phyloP scores from a whole-genome alignment of 495 filamentous ascomycete genomes.

The Physcia stellaris region DNA sequence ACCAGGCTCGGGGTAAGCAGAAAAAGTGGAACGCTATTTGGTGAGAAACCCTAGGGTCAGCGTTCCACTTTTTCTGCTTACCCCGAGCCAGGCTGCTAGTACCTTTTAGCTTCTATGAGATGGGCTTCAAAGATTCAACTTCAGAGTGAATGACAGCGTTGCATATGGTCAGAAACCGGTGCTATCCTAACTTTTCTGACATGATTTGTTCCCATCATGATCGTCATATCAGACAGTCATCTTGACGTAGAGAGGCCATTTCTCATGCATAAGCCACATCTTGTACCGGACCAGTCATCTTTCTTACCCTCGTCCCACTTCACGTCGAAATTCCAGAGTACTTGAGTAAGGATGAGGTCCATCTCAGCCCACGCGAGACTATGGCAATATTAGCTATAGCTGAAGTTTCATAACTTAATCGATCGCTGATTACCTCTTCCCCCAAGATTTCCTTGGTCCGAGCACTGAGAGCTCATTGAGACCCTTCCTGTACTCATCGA shows the following conservation, averaged over 20 bases:
- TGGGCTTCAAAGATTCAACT: too few species aligned
- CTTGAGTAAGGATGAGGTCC: slow-evolving; percentile 28
- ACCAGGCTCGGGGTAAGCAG: too few species aligned
- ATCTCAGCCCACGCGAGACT: slow-evolving; percentile 33
- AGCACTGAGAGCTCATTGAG: slow-evolving; percentile 24
- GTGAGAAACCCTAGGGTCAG: too few species aligned
- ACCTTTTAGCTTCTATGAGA: too few species aligned
- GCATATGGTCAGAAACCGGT: too few species aligned
- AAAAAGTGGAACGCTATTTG: too few species aligned
- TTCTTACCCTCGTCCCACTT: slow-evolving; percentile 18
- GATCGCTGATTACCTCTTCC: slow-evolving; percentile 11
- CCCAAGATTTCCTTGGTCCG: slow-evolving; percentile 23
- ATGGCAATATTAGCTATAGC: not conserved
- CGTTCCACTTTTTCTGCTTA: too few species aligned
- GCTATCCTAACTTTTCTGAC: too few species aligned
- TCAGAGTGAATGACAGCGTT: too few species aligned
- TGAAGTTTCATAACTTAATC: not conserved
- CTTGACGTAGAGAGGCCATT: slow-evolving; percentile 20
- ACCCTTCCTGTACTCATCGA: slow-evolving; percentile 17
- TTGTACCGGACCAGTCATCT: slow-evolving; percentile 24
- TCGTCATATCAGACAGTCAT: too few species aligned
- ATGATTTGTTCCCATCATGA: too few species aligned
- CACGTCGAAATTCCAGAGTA: slow-evolving; percentile 34
- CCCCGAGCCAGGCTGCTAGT: too few species aligned
- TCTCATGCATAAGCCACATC: slow-evolving; percentile 23